Percentiles rank a stretch among this genome's conserved stretches.
Evolutionary conservation across 345 rosid species (phyloP).

Genomic region (Acer negundo): DNA sequence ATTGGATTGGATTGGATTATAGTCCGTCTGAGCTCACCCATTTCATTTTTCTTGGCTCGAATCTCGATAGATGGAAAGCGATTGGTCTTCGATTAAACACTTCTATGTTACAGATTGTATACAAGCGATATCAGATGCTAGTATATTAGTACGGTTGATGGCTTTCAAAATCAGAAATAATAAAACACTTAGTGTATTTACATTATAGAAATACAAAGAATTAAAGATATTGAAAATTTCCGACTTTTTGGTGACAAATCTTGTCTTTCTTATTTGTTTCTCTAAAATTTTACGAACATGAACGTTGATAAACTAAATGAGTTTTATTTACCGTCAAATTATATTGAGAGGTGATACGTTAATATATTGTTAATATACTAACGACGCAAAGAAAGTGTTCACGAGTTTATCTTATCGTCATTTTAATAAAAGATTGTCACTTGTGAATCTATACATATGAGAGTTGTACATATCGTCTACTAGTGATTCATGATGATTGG

Average conservation of each 20-base stretch:
- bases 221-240: background rate
- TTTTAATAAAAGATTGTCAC: no score
- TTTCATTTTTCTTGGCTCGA: conserved; percentile 2
- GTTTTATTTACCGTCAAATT: no score
- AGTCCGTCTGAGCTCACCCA: background rate
- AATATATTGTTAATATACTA: no score
- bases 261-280: background rate
- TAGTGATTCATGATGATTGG: no score
- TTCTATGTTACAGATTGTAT: background rate
- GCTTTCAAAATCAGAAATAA: background rate
- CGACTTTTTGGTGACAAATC: background rate
- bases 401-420: no score
- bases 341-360: no score
- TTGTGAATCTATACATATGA: no score
- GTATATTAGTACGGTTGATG: background rate
- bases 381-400: no score
- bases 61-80: conserved; percentile 3
- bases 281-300: no score
- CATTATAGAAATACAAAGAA: background rate
- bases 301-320: no score
- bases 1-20: conserved; percentile 1
- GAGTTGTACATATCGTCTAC: no score
- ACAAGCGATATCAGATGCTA: background rate
- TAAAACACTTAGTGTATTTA: background rate
- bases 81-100: background rate